Evolutionary conservation across 805 yeast genomes (phyloP).

Genomic region (Saccharomycopsis sp.): DNA sequence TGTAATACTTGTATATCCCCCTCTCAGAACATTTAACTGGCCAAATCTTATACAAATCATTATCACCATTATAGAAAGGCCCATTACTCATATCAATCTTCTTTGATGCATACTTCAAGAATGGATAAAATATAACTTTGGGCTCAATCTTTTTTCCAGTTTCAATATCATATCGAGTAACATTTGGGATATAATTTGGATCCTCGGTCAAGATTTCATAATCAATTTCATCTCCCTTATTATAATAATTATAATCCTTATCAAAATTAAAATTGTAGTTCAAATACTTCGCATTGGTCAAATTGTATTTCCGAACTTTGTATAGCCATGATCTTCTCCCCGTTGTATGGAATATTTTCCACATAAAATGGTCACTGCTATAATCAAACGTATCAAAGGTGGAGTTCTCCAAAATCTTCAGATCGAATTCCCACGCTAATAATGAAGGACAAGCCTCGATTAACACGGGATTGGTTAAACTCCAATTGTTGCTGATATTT

Average conservation of each 20-base stretch:
- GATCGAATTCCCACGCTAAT: slow-evolving; percentile 43
- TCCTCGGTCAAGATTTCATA: slow-evolving; percentile 20
- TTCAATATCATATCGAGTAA: slow-evolving; percentile 37
- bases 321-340: slow-evolving; percentile 54
- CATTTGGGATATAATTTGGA: slow-evolving; percentile 20
- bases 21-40: slow-evolving; percentile 44
- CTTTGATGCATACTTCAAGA: slow-evolving; percentile 45
- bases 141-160: slow-evolving; percentile 47
- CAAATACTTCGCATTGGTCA: slow-evolving; percentile 14
- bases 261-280: slow-evolving; percentile 34
- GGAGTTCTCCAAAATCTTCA: slow-evolving; percentile 37
- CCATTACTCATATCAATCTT: slow-evolving; percentile 52
- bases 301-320: slow-evolving; percentile 26
- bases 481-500: slow-evolving; percentile 35
- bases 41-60: slow-evolving; percentile 35
- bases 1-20: slow-evolving; percentile 53
- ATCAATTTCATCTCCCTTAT: slow-evolving; percentile 14
- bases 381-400: slow-evolving; percentile 23
- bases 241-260: slow-evolving; percentile 12
- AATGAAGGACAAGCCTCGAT: slow-evolving; percentile 29
- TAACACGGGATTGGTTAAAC: slow-evolving; percentile 27
- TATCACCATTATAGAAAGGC: slow-evolving; percentile 34
- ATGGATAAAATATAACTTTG: slow-evolving; percentile 39
- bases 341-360: slow-evolving; percentile 26
- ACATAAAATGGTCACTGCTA: slow-evolving; percentile 9